Evolutionary conservation across 176 grass and related monocot species (phyloP).

Genomic region (Rhipidocladum racemiflorum): DNA sequence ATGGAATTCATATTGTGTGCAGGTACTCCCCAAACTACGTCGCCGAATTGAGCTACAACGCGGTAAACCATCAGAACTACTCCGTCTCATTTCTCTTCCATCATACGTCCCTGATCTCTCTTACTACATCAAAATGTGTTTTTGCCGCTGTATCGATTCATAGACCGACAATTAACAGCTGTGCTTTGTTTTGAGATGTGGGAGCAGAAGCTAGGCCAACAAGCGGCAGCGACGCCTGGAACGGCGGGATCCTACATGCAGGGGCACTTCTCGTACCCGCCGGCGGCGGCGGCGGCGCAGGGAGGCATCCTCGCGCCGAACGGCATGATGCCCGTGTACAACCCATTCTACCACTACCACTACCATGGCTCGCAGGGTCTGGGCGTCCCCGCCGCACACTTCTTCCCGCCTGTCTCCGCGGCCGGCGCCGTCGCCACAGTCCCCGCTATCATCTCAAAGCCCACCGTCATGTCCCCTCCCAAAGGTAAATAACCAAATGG

Average conservation of each 20-base stretch:
- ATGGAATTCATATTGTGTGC: not conserved
- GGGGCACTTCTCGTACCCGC: constrained; percentile 76
- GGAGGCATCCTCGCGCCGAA: constrained; percentile 59
- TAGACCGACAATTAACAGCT: not conserved
- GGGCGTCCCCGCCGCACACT: constrained; percentile 76
- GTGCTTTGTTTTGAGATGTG: not conserved
- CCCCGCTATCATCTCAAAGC: constrained; percentile 74
- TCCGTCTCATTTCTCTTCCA: not conserved
- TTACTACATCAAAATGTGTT: not conserved
- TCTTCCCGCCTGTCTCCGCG: constrained; percentile 59
- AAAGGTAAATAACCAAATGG: constrained; percentile 48
- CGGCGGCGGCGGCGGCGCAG: constrained; percentile 39
- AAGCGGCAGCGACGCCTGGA: constrained; percentile 31
- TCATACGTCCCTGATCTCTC: no score
- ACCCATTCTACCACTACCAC: constrained; percentile 83
- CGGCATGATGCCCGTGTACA: constrained; percentile 85
- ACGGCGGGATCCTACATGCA: constrained; percentile 64
- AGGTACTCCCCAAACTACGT: constrained; percentile 90
- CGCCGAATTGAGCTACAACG: constrained; percentile 73
- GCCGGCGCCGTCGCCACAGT: constrained; percentile 38
- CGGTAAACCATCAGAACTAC: constrained; percentile 40
- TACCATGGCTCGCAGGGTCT: constrained; percentile 78
- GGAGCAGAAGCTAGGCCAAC: constrained; percentile 69
- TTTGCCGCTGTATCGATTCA: not conserved
- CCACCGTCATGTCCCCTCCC: constrained; percentile 59